Base-by-base conservation (phyloP, 148 eudicot species). In the Gaultheria prostrata region DNA sequence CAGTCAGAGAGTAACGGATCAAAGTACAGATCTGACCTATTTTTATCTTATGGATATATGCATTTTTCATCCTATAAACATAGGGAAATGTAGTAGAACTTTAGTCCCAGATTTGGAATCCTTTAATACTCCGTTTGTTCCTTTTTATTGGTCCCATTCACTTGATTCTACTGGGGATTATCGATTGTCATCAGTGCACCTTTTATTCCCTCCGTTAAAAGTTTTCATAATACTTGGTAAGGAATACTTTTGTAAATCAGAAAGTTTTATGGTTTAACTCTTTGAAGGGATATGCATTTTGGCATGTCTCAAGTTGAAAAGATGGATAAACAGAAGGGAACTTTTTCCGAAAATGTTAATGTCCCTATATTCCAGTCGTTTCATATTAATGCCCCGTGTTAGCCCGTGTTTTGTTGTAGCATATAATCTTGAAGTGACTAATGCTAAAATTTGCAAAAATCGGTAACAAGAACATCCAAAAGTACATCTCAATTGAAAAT, bases 1-100 rank as follows among this genome's bases (percentile, higher is more conserved):
- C 81, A 92, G 82, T 87, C 98, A 97, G 87, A 92, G 91, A 89
- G 99, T 97, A 54, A 92, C 98, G n/a, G 98, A 97, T 86, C 99
- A 95, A 85, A 95, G 99, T 97, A 93, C 53, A 88, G 79, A 46
- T 10, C 30, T 43, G 26, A 56, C 32, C 61, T 83, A 6, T 63
- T 46, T 30, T 14, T 50, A 50, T 32, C 46, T 51, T 8, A 71
- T 43, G 45, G 33, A 30, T 39, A 18, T 39, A 13, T 8, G 43
- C 14, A 46, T 43, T 3, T 69, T 80, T 28, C 9, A 71, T 84
- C 9, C 57, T 21, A 24, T 21, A 30, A 50, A 74, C 35, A n/a
- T 43, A 14, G 9, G 18, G 21, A 63, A 43, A 33, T 12, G 46
- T 11, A 76, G 11, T 54, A 28, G 10, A 28, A 33, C 6, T 13